phyloP scores from a whole-genome alignment of 2,329 filamentous ascomycete species.

The Xylariaceae sp. region DNA sequence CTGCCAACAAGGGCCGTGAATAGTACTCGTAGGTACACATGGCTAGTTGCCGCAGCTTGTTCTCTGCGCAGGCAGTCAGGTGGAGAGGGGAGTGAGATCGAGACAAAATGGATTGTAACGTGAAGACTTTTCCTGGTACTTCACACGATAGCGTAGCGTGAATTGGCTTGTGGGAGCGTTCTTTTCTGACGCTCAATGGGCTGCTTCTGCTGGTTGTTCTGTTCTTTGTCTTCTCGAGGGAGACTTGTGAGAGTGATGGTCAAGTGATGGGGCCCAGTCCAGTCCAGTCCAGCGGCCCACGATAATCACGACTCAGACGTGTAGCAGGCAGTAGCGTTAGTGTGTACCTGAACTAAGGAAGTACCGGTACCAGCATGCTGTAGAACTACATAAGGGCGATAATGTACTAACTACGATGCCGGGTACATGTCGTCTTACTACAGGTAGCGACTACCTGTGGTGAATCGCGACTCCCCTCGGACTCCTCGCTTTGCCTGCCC shows the following conservation, averaged over 20 bases:
- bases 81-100: background rate
- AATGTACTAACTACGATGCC: background rate
- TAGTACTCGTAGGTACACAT: too few relatives aligned
- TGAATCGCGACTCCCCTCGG: background rate
- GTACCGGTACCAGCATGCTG: background rate
- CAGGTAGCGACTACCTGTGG: background rate
- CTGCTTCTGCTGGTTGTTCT: background rate
- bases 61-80: background rate
- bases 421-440: background rate
- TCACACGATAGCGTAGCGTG: background rate
- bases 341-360: background rate
- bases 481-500: background rate
- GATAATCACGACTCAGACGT: background rate
- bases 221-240: too few relatives aligned
- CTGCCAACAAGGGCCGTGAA: constrained; percentile 1
- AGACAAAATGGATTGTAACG: background rate
- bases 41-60: background rate
- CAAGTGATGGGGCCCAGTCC: background rate
- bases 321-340: background rate
- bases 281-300: background rate
- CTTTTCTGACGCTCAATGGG: too few relatives aligned
- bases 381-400: background rate
- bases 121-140: background rate
- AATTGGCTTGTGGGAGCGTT: too few relatives aligned
- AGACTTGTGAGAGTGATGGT: background rate